These are phyloP conservation scores for Mycena amicta DNA, from an alignment of 768 basidiomycete genomes.

Conservation along the genomic window DNA sequence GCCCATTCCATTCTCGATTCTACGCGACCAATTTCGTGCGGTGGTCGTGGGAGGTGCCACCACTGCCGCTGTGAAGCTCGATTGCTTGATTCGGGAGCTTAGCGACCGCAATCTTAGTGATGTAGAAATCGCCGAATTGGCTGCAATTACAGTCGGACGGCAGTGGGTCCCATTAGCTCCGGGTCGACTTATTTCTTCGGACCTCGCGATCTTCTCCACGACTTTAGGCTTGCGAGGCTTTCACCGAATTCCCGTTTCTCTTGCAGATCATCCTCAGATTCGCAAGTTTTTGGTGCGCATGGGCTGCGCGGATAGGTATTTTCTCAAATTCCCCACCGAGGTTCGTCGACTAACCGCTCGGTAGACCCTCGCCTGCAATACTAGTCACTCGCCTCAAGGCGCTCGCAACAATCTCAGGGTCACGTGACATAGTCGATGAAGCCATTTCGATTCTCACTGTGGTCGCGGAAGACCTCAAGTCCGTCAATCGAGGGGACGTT, in stretches of 20 bases:
- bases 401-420: constrained; percentile 15
- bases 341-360: background rate
- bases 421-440: constrained; percentile 21
- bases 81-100: constrained; percentile 21
- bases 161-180: constrained; percentile 23
- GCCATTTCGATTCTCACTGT: constrained; percentile 34
- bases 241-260: constrained; percentile 18
- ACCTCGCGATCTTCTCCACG: constrained; percentile 24
- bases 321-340: background rate
- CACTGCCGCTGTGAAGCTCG: constrained; percentile 16
- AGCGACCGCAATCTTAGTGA: constrained; percentile 14
- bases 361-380: constrained; percentile 34
- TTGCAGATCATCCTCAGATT: constrained; percentile 15
- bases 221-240: constrained; percentile 26
- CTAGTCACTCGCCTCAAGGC: constrained; percentile 30
- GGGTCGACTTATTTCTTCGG: constrained; percentile 31
- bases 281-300: constrained; percentile 29
- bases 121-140: constrained; percentile 5
- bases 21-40: constrained; percentile 37
- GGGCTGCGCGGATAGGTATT: constrained; percentile 44
- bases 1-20: constrained; percentile 30
- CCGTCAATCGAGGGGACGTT: constrained; percentile 29
- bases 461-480: constrained; percentile 26
- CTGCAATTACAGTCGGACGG: constrained; percentile 4
- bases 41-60: constrained; percentile 11